Base-by-base conservation (phyloP, 1,284 basidiomycete genomes). In the Pseudozyma tsukubaensis region DNA sequence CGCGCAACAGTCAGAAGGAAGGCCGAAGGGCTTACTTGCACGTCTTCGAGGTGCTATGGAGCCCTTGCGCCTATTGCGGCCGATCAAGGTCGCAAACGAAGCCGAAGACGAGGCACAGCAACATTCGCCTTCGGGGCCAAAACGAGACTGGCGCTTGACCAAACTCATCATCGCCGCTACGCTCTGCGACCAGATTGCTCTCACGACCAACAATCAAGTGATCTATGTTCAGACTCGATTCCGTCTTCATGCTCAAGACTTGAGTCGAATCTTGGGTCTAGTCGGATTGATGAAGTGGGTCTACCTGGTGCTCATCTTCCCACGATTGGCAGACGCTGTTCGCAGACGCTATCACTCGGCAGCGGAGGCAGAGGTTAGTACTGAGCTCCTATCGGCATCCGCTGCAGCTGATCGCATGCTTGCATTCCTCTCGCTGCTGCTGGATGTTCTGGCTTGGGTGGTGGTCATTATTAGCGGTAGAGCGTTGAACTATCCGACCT, bases 171-270 rank as follows among this genome's bases (percentile, higher is more conserved):
- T 53, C n/a, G 51, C 51, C 19, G 40, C 39, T 8, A 42, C 40
- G 5, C 51, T 53, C 4, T 53, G 40, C 40, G 40, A 34, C n/a
- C 39, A 53, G 40, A 53, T 53, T 29, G 24, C 51, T 16, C 3
- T 53, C 3, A 43, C 51, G 16, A 43, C 39, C 4, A 53, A 53
- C 8, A 6, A 18, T 19, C 21, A 32, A 18, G 21, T 53, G 13
- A n/a, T 53, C 39, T 53, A 53, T 24, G 5, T 32, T 16, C 51
- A 53, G 24, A n/a, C 51, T 16, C 51, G 51, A 19, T 53, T 53
- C 24, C 1, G 24, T 9, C 24, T 53, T 16, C 51, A 53, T 43
- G 51, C 51, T 32, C 39, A 21, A n/a, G 39, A 53, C 8, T 21
- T 43, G 8, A 53, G 51, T 18, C 40, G 8, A 14, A 8, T 43